These are phyloP conservation scores for Pichia sp. DNA, from an alignment of 1,139 yeast genomes.

Conservation along the genomic window DNA sequence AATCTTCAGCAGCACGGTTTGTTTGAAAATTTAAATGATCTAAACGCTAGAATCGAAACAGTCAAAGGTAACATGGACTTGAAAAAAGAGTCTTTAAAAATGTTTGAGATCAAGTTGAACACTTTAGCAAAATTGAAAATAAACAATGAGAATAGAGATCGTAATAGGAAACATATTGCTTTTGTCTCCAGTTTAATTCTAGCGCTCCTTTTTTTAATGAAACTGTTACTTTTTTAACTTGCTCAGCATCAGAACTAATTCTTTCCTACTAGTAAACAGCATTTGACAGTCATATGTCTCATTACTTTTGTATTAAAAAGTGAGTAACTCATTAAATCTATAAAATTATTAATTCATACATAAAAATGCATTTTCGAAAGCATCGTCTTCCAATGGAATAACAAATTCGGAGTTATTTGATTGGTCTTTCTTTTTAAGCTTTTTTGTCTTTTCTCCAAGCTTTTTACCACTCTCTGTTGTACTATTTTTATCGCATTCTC, in stretches of 20 bases:
- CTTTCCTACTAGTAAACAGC: neutral
- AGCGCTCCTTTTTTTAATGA: neutral
- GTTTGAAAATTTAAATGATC: constrained; percentile 27
- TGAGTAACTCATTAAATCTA: neutral
- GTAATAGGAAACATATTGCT: constrained; percentile 17
- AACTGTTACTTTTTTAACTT: neutral
- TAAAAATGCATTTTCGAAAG: constrained; percentile 5
- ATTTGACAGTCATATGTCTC: neutral
- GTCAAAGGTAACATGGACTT: constrained; percentile 21
- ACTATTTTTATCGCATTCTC: constrained; percentile 49
- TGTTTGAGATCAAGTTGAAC: constrained; percentile 22
- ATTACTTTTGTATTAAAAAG: neutral
- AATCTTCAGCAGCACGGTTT: constrained; percentile 21
- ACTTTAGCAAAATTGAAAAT: constrained; percentile 21
- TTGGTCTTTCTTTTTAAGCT: neutral
- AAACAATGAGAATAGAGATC: constrained; percentile 17
- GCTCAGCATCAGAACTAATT: neutral
- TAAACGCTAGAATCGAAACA: constrained; percentile 23
- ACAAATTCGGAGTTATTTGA: constrained; percentile 1
- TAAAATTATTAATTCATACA: neutral
- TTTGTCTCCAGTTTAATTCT: neutral
- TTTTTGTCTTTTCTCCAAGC: neutral
- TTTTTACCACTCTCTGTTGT: constrained; percentile 37
- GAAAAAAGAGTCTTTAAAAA: constrained; percentile 22
- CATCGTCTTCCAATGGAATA: constrained; percentile 7